These are phyloP conservation scores for Adansonia digitata DNA, from an alignment of 345 rosid species.

Conservation along the genomic window DNA sequence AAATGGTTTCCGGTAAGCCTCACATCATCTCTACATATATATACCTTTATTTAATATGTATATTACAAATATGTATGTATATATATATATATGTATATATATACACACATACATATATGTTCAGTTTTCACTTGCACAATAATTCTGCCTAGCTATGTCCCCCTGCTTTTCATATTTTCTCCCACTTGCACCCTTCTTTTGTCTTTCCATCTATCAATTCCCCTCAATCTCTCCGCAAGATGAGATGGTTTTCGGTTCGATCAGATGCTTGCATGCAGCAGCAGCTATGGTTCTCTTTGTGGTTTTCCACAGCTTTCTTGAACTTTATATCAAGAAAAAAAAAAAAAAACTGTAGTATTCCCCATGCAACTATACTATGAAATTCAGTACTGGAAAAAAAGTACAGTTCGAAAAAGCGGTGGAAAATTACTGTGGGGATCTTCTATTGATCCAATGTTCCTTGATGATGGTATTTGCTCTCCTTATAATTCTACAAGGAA, in stretches of 20 bases:
- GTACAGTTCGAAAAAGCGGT: conserved; percentile 16
- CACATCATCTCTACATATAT: no score
- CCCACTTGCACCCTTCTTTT: not conserved
- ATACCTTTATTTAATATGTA: no score
- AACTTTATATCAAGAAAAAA: conserved; percentile 9
- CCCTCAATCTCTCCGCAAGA: not conserved
- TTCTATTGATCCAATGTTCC: not conserved
- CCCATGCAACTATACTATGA: not conserved
- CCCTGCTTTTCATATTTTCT: not conserved
- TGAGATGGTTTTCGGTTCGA: not conserved
- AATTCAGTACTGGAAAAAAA: not conserved
- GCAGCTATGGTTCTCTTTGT: conserved; percentile 6
- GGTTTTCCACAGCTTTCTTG: conserved; percentile 34
- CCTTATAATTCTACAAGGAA: not conserved
- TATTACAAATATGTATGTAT: not conserved
- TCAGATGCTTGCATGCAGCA: not conserved
- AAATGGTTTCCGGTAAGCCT: not conserved
- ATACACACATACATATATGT: not conserved
- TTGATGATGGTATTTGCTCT: not conserved
- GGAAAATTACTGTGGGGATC: conserved; percentile 23
- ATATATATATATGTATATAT: not conserved
- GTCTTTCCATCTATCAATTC: not conserved
- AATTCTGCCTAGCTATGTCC: not conserved
- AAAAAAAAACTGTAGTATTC: not conserved
- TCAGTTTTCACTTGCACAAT: not conserved